A percentile compares a stretch with the other conserved stretches of the same genome.
Evolutionary conservation across 2,329 filamentous ascomycete species (phyloP).

Genomic region (Corinectria fuckeliana): DNA sequence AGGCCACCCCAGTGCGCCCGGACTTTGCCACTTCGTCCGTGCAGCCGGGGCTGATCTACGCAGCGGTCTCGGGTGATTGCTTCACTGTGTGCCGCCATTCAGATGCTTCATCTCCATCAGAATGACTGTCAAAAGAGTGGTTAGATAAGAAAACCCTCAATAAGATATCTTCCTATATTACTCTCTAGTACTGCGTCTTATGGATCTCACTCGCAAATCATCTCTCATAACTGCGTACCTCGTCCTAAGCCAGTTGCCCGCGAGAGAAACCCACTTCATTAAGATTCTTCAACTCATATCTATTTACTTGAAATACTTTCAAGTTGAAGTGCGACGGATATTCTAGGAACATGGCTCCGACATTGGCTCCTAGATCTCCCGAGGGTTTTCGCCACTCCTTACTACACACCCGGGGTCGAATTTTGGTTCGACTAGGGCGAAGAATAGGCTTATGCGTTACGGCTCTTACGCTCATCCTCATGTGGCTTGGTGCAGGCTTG

Average conservation of each 20-base stretch:
- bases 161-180: neutral
- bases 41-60: neutral
- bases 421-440: neutral
- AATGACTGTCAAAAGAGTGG: neutral
- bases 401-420: neutral
- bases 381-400: neutral
- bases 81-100: neutral
- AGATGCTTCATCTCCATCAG: neutral
- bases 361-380: neutral
- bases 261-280: neutral
- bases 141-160: neutral
- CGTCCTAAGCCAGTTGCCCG: neutral
- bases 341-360: neutral
- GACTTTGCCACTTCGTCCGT: neutral
- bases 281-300: neutral
- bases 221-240: neutral
- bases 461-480: neutral
- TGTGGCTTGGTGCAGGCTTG: neutral
- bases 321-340: neutral
- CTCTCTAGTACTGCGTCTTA: neutral
- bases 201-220: neutral
- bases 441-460: neutral
- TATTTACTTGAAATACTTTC: neutral
- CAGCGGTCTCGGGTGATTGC: neutral
- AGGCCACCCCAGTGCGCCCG: neutral